phyloP scores from a whole-genome alignment of 2,329 filamentous ascomycete species.

The Penicillium frequentans region DNA sequence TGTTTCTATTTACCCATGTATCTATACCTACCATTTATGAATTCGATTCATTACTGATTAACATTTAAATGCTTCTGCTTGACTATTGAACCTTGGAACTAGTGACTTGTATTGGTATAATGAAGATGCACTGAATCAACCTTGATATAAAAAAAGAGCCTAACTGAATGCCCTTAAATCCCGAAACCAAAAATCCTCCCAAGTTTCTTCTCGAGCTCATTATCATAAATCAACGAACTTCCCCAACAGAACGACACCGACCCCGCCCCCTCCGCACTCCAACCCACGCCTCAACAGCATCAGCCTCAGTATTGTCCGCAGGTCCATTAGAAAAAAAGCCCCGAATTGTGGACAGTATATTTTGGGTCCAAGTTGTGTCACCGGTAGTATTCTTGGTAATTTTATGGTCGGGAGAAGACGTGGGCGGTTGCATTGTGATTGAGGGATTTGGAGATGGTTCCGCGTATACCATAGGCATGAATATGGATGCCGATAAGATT shows the following conservation, averaged over 20 bases:
- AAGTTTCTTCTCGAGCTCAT: not conserved
- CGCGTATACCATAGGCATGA: not conserved
- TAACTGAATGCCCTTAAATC: not conserved
- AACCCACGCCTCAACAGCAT: constrained; percentile 23
- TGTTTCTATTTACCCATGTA: constrained; percentile 19
- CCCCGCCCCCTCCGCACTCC: constrained; percentile 15
- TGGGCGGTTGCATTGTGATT: not conserved
- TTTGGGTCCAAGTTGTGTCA: constrained; percentile 11
- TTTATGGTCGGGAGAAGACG: not conserved
- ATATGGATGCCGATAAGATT: not conserved
- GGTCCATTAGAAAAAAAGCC: constrained; percentile 6
- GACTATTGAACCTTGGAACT: not conserved
- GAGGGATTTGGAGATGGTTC: not conserved
- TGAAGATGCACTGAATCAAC: not conserved
- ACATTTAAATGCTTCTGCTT: not conserved
- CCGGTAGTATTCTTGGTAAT: not conserved
- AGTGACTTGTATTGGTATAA: not conserved
- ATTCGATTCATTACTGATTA: constrained; percentile 1
- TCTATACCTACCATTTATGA: constrained; percentile 20
- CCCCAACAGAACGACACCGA: constrained; percentile 22
- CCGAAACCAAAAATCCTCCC: not conserved
- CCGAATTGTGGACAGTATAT: constrained; percentile 10
- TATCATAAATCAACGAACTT: constrained; percentile 9
- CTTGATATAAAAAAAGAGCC: not conserved
- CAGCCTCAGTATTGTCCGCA: constrained; percentile 11